A percentile compares a stretch with the other conserved stretches of the same genome.
Conservation (phyloP, 192 early-diverging fungal genomes). For the Powellomyces hirtus region DNA sequence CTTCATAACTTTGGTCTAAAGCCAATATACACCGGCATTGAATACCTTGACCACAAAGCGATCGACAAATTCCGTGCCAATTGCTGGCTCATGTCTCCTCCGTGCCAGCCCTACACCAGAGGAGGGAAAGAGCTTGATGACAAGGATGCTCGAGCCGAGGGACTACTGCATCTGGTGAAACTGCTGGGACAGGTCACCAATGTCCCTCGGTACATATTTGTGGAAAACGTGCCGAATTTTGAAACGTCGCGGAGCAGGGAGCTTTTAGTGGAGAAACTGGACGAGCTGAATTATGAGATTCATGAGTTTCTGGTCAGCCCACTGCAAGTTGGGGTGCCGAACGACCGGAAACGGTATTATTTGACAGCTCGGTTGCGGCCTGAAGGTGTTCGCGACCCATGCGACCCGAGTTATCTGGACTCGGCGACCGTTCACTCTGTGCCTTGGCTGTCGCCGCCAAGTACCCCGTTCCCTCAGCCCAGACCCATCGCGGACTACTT, state of each 20-base stretch:
- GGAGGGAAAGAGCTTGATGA: constrained; percentile 75
- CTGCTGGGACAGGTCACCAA: constrained; percentile 34
- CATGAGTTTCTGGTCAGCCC: constrained; percentile 48
- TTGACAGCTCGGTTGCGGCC: constrained; percentile 31
- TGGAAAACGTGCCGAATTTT: constrained; percentile 63
- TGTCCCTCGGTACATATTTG: constrained; percentile 44
- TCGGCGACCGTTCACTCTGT: background rate
- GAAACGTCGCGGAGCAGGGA: constrained; percentile 41
- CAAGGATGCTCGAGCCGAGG: constrained; percentile 39
- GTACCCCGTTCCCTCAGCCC: too few species aligned
- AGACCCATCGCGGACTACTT: too few species aligned
- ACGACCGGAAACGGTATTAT: constrained; percentile 55
- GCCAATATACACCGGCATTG: constrained; percentile 48
- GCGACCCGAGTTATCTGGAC: too few species aligned
- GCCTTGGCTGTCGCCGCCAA: too few species aligned
- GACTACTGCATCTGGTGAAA: constrained; percentile 44
- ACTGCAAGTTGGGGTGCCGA: constrained; percentile 52
- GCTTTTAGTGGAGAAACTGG: constrained; percentile 35
- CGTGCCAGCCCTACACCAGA: constrained; percentile 72
- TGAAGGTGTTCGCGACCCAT: too few species aligned
- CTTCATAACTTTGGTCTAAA: constrained; percentile 40
- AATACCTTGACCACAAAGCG: constrained; percentile 42
- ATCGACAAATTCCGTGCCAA: constrained; percentile 66
- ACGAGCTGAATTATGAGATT: constrained; percentile 38
- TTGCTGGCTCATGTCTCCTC: constrained; percentile 89